Evolutionary conservation across 371 early-diverging fungal genomes (phyloP).

Genomic region (Antonospora locustae): DNA sequence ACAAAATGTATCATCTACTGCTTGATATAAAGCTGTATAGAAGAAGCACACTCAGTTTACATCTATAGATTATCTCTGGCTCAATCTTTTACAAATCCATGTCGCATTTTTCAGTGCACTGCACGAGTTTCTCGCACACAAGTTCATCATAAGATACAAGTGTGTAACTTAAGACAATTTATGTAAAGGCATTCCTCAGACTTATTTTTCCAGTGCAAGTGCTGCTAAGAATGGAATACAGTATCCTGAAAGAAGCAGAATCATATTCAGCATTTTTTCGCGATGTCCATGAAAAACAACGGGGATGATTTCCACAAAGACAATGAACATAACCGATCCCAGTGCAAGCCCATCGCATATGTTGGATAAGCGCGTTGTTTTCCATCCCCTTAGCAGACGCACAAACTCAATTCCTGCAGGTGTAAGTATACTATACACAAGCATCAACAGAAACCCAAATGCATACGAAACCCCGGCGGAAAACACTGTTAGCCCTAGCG

Average conservation of each 20-base stretch:
- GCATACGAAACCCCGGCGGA: constrained; percentile 12
- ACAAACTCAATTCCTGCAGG: constrained; percentile 53
- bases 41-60: too few species aligned
- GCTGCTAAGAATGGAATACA: too few species aligned
- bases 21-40: too few species aligned
- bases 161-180: too few species aligned
- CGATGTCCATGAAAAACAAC: constrained; percentile 33
- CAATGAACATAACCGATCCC: constrained; percentile 53
- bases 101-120: too few species aligned
- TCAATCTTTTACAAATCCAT: too few species aligned
- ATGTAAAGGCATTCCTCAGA: too few species aligned
- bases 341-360: constrained; percentile 44
- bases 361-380: background rate
- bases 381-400: constrained; percentile 9
- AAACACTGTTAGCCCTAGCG: constrained; percentile 49
- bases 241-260: constrained; percentile 28
- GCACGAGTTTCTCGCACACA: too few species aligned
- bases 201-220: too few species aligned
- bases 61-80: too few species aligned
- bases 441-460: constrained; percentile 27
- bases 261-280: constrained; percentile 12
- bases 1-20: too few species aligned
- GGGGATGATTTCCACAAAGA: constrained; percentile 53
- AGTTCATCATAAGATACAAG: too few species aligned
- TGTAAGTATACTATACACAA: constrained; percentile 50